Base-by-base conservation (phyloP, 129 eudicot genomes). In the Helianthus annuus region DNA sequence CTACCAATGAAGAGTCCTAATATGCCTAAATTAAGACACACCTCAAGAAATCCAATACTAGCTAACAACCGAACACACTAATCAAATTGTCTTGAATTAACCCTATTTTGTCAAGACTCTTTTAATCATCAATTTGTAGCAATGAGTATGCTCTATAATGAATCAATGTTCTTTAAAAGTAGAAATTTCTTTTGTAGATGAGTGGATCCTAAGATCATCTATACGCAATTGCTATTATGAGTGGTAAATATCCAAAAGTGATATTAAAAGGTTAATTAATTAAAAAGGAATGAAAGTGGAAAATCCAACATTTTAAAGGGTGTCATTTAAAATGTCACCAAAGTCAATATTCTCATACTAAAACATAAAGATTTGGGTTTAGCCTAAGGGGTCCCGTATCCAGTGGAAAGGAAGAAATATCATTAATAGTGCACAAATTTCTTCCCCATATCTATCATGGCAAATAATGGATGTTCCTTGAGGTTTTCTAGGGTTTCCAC, bases 331-430 rank as follows among this genome's bases (percentile, higher is more conserved):
- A 61, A 42, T 77, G 58, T 70, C 36, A 62, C 71, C 49, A 54
- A 78, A 78, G 82, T 78, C 82, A 78, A 78, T 67, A 78, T 78
- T 78, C 82, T 78, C 82, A 78, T 71, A 78, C 82, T 64, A 12
- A 72, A 57, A 78, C 53, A 78, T 63, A 54, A 78, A 78, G 82
- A 78, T 78, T 71, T 78, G 82, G 61, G 77, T 45, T 78, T 70
- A 78, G 77, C 72, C 82, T 63, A 59, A 70, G 24, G 82, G 82
- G 82, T 45, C 71, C 82, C 72, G 49, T 53, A 78, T 63, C 82
- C 65, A 70, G 58, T 70, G 76, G 81, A 70, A 74, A 76, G 51
- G 71, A 69, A 46, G 62, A 77, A 69, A 48, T n/a, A 69, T 77
- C 70, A 69, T 69, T 49, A 39, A 62, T 15, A 24, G 65, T 63